Percentiles rank a stretch among this genome's conserved stretches.
Evolutionary conservation across 768 basidiomycete species (phyloP).

Genomic region (Suillus tomentosus): DNA sequence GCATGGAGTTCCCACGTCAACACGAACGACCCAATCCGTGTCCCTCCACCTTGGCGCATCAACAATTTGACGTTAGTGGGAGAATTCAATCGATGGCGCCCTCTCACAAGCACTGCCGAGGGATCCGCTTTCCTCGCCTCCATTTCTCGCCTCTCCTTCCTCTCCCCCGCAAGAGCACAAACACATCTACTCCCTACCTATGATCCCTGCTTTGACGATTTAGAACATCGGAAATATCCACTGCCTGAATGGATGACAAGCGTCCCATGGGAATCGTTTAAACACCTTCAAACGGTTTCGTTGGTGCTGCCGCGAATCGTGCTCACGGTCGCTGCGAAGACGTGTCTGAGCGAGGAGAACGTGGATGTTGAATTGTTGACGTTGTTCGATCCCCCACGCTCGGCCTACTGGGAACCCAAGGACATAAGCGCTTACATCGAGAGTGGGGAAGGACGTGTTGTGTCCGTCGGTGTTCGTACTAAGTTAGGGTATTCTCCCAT

Average conservation of each 20-base stretch:
- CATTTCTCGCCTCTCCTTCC: slow-evolving; percentile 41
- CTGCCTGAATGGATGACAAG: slow-evolving; percentile 25
- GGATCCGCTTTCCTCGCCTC: slow-evolving; percentile 37
- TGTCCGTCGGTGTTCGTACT: neutral
- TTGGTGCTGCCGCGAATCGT: neutral
- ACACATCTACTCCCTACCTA: neutral
- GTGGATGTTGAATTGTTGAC: slow-evolving; percentile 2
- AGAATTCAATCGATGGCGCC: slow-evolving; percentile 32
- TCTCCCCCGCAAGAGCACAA: slow-evolving; percentile 1
- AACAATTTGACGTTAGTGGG: slow-evolving; percentile 36
- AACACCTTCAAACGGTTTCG: slow-evolving; percentile 22
- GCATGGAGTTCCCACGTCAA: slow-evolving; percentile 12
- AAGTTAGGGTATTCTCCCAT: too few species aligned
- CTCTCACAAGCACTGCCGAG: slow-evolving; percentile 32
- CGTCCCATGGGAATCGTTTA: slow-evolving; percentile 37
- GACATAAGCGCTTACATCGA: neutral
- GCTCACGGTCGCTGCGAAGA: neutral
- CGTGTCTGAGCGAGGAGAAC: neutral
- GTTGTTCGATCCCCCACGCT: neutral
- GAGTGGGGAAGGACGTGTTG: neutral
- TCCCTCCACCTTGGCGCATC: slow-evolving; percentile 23
- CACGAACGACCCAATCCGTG: neutral
- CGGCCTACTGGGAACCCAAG: neutral
- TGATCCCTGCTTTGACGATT: neutral
- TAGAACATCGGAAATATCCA: neutral